Evolutionary conservation across 1,284 basidiomycete genomes (phyloP).

Genomic region (Naganishia sp.): DNA sequence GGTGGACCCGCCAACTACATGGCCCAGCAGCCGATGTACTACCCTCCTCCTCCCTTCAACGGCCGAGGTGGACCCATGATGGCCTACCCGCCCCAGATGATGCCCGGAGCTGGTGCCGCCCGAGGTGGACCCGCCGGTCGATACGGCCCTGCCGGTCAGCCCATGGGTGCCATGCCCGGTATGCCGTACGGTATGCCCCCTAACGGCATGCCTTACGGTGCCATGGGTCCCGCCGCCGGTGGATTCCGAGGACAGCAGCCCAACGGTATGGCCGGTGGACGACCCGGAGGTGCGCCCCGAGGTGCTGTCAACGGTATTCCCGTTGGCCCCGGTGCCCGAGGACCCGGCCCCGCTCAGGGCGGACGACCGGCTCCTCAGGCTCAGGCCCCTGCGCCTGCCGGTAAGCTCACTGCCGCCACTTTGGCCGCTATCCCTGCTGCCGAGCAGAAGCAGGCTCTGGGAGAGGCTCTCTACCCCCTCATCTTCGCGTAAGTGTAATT

Average conservation of each 20-base stretch:
- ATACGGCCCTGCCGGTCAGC: conserved; percentile 55
- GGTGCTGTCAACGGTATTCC: conserved; percentile 57
- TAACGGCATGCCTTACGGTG: conserved; percentile 42
- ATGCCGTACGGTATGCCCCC: conserved; percentile 54
- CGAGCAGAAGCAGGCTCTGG: conserved; percentile 97
- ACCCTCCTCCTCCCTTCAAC: conserved; percentile 69
- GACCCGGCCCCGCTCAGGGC: conserved; percentile 53
- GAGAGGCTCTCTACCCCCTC: conserved; percentile 87
- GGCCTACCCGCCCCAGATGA: conserved; percentile 65
- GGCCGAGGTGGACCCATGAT: conserved; percentile 81
- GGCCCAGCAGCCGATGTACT: conserved; percentile 78
- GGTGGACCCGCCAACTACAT: conserved; percentile 71
- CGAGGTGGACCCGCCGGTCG: conserved; percentile 71
- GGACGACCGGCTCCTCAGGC: conserved; percentile 52
- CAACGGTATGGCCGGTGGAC: conserved; percentile 33
- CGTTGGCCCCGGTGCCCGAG: conserved; percentile 49
- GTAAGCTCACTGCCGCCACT: conserved; percentile 56
- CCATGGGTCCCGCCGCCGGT: conserved; percentile 42
- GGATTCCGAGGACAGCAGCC: conserved; percentile 36
- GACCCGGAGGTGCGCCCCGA: conserved; percentile 44
- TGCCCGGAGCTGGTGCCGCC: conserved; percentile 56
- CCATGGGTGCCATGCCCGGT: conserved; percentile 65
- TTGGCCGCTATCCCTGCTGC: conserved; percentile 74
- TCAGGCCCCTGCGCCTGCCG: conserved; percentile 41
- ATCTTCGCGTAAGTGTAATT: conserved; percentile 68